Evolutionary conservation across 129 eudicot genomes (phyloP).

Genomic region (Chrysanthemum seticuspe): DNA sequence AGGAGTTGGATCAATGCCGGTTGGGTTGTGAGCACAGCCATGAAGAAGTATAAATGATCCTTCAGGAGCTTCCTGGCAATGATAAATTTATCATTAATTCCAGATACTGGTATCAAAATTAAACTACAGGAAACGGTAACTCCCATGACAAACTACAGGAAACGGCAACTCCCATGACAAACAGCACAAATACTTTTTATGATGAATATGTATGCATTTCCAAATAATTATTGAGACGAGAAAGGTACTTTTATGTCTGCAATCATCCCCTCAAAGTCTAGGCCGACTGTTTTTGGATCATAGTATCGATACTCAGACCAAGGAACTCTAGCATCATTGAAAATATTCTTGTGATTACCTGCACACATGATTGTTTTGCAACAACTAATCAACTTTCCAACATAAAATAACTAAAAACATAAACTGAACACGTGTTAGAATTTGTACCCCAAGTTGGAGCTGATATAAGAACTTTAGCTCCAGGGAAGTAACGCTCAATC

Average conservation of each 20-base stretch:
- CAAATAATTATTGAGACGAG: neutral
- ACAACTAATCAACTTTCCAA: conserved; percentile 2
- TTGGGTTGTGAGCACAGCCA: conserved; percentile 99
- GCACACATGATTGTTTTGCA: conserved; percentile 22
- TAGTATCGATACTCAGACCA: conserved; percentile 99
- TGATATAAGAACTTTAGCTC: conserved; percentile 84
- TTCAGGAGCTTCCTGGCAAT: conserved; percentile 82
- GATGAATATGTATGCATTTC: conserved; percentile 6
- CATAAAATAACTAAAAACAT: neutral
- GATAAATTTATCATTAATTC: neutral
- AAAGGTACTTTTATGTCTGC: conserved; percentile 82
- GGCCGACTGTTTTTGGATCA: conserved; percentile 95
- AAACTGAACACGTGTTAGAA: conserved; percentile 17
- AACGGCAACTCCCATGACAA: neutral
- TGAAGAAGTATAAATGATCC: conserved; percentile 96
- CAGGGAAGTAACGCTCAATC: conserved; percentile 93
- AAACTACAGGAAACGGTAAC: neutral
- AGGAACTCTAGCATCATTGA: conserved; percentile 95
- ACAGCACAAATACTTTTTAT: neutral
- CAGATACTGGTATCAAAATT: conserved; percentile 4
- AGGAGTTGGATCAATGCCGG: conserved; percentile 96
- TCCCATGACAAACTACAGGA: too few species aligned
- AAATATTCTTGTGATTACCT: conserved; percentile 98
- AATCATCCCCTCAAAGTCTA: conserved; percentile 95
- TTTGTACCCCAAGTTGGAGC: conserved; percentile 95